Conservation (phyloP, 345 rosid species). For the Pelargonium nanum region DNA sequence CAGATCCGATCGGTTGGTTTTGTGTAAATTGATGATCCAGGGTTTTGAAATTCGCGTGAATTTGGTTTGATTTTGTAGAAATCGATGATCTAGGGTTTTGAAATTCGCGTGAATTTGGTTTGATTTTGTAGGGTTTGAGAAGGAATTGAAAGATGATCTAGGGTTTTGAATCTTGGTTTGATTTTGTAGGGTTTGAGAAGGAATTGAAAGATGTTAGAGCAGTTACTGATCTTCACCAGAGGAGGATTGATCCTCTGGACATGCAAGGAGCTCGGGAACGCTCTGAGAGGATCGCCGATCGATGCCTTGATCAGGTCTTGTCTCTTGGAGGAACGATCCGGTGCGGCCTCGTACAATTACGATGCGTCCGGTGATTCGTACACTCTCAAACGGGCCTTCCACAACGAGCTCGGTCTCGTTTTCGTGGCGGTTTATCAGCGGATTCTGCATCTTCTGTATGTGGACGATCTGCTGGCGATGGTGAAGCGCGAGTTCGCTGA, state of each 20-base stretch:
- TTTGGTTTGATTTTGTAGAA: no score
- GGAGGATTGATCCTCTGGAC: conserved; percentile 99
- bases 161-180: conserved; percentile 2
- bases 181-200: conserved; percentile 3
- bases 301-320: conserved; percentile 86
- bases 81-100: conserved; percentile 9
- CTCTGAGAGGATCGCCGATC: conserved; percentile 84
- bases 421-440: conserved; percentile 96
- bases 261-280: conserved; percentile 87
- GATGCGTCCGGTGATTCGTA: conserved; percentile 78
- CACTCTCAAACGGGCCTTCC: conserved; percentile 95
- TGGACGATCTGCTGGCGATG: conserved; percentile 77
- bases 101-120: not conserved
- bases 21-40: not conserved
- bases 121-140: conserved; percentile 2
- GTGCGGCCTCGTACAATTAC: conserved; percentile 56
- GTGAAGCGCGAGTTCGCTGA: conserved; percentile 62
- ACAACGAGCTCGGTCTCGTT: conserved; percentile 89
- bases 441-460: conserved; percentile 78
- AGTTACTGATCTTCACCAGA: conserved; percentile 77
- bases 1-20: not conserved
- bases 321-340: conserved; percentile 95
- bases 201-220: conserved; percentile 68
- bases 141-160: conserved; percentile 13
- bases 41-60: no score